Evolutionary conservation across 305 asterid genomes (phyloP).

Genomic region (Fraxinus sp.): DNA sequence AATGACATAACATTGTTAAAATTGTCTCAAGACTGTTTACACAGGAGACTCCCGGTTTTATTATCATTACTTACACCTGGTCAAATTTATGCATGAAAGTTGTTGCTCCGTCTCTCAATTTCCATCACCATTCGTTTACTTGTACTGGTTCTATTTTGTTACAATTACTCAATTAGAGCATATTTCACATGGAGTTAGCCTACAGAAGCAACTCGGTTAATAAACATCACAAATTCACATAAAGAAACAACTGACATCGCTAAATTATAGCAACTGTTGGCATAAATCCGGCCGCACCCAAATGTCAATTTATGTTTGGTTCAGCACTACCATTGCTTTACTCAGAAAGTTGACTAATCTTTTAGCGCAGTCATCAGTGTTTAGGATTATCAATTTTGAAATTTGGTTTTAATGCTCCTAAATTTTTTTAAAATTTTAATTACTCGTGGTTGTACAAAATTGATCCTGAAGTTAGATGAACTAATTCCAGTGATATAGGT

Average conservation of each 20-base stretch:
- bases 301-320: background rate
- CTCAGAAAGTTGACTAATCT: background rate
- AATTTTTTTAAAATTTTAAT: background rate
- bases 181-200: background rate
- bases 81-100: background rate
- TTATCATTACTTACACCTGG: background rate
- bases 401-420: background rate
- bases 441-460: background rate
- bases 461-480: background rate
- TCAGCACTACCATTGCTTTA: background rate
- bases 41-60: background rate
- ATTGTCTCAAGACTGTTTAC: background rate
- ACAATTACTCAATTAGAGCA: background rate
- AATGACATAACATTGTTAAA: background rate
- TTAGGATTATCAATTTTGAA: background rate
- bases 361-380: background rate
- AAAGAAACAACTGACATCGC: background rate
- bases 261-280: background rate
- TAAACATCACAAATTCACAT: background rate
- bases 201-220: background rate
- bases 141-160: background rate
- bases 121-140: background rate
- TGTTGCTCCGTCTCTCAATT: background rate
- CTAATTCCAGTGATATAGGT: constrained; percentile 1
- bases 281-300: background rate